Evolutionary conservation across 2,329 filamentous ascomycete species (phyloP).

Genomic region (Magnaporthiopsis incrustans): DNA sequence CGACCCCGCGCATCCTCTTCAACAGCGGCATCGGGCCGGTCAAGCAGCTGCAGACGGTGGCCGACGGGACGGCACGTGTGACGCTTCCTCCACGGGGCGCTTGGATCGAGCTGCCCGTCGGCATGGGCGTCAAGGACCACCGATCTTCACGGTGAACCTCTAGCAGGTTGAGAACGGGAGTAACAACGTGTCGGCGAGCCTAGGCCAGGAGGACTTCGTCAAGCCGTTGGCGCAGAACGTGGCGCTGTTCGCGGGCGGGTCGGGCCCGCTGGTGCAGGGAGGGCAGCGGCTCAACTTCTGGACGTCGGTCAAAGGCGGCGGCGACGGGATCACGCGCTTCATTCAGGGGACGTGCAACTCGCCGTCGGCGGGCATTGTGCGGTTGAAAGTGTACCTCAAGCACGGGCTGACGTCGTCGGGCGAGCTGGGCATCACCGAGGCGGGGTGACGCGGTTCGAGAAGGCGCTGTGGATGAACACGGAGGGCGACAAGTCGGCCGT

Average conservation of each 20-base stretch:
- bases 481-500: conserved; percentile 21
- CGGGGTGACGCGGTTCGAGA: conserved; percentile 33
- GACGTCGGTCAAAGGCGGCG: conserved; percentile 30
- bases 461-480: conserved; percentile 27
- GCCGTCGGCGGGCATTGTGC: conserved; percentile 31
- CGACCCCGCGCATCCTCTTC: conserved; percentile 15
- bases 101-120: conserved; percentile 20
- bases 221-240: conserved; percentile 20
- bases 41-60: conserved; percentile 14
- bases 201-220: conserved; percentile 16
- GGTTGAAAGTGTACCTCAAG: conserved; percentile 41
- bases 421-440: conserved; percentile 30
- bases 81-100: conserved; percentile 16
- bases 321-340: conserved; percentile 29
- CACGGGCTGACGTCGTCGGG: conserved; percentile 40
- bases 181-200: conserved; percentile 16
- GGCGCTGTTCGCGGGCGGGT: conserved; percentile 26
- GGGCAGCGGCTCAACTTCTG: conserved; percentile 40
- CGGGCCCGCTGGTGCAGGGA: conserved; percentile 34
- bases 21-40: conserved; percentile 13
- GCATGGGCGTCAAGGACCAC: conserved; percentile 16
- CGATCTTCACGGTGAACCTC: conserved; percentile 19
- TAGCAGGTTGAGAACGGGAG: neutral
- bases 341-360: conserved; percentile 38
- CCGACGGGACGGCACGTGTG: conserved; percentile 10